phyloP scores from a whole-genome alignment of 495 filamentous ascomycete species.

The Penicillium egyptiacum region DNA sequence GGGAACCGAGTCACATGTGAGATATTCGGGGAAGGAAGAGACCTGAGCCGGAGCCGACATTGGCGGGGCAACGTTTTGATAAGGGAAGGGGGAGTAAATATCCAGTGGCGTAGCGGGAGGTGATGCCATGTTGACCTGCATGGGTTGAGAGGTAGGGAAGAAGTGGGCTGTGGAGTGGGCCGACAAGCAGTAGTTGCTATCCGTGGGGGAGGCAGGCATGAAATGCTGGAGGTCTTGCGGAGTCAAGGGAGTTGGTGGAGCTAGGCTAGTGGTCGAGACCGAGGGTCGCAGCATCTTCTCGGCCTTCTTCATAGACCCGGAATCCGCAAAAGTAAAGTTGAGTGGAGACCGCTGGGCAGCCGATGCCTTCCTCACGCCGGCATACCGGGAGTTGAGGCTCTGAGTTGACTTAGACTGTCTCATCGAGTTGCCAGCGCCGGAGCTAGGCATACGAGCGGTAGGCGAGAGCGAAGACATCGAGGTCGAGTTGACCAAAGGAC shows the following conservation, averaged over 20 bases:
- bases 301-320: conserved; percentile 43
- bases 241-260: conserved; percentile 50
- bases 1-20: conserved; percentile 32
- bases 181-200: conserved; percentile 43
- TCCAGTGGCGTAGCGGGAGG: conserved; percentile 48
- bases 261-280: conserved; percentile 40
- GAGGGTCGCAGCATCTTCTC: conserved; percentile 42
- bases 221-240: conserved; percentile 48
- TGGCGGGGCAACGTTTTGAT: conserved; percentile 41
- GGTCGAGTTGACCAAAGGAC: conserved; percentile 39
- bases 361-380: conserved; percentile 52
- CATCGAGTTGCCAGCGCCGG: conserved; percentile 40
- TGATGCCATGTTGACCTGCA: conserved; percentile 50
- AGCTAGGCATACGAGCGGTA: conserved; percentile 38
- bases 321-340: conserved; percentile 51
- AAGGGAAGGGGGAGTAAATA: conserved; percentile 43
- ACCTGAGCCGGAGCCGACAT: conserved; percentile 50
- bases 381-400: conserved; percentile 48
- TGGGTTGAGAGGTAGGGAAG: conserved; percentile 45
- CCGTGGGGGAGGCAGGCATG: conserved; percentile 41
- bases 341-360: conserved; percentile 54
- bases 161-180: conserved; percentile 39
- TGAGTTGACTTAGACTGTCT: conserved; percentile 57
- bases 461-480: conserved; percentile 46
- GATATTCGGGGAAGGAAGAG: conserved; percentile 44